phyloP scores from a whole-genome alignment of 2,329 filamentous ascomycete species.

The Exophiala alcalophila region DNA sequence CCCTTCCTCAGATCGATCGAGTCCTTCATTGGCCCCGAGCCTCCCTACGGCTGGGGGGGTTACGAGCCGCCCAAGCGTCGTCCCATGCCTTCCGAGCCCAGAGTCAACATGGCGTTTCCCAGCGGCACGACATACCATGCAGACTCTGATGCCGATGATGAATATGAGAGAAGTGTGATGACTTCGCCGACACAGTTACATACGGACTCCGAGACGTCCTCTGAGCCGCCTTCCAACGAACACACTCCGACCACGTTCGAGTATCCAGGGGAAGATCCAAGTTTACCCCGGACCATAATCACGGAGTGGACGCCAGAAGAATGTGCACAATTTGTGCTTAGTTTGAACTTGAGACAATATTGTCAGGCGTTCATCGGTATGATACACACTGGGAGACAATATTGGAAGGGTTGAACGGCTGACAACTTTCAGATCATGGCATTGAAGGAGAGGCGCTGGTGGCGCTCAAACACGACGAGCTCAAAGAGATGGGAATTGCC shows the following conservation, averaged over 20 bases:
- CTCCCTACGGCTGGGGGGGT: slow-evolving; percentile 10
- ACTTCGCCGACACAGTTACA: slow-evolving; percentile 54
- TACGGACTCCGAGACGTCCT: slow-evolving; percentile 57
- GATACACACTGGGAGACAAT: slow-evolving; percentile 37
- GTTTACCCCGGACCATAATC: slow-evolving; percentile 56
- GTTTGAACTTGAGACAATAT: slow-evolving; percentile 78
- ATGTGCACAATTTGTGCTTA: slow-evolving; percentile 81
- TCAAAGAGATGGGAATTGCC: slow-evolving; percentile 89
- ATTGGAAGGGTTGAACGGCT: slow-evolving; percentile 4
- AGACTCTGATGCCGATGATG: slow-evolving; percentile 64
- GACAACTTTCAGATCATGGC: slow-evolving; percentile 68
- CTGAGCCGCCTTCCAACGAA: slow-evolving; percentile 57
- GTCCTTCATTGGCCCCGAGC: slow-evolving; percentile 1
- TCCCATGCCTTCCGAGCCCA: slow-evolving; percentile 10
- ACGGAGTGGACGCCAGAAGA: slow-evolving; percentile 71
- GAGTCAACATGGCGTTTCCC: slow-evolving; percentile 42
- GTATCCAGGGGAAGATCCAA: slow-evolving; percentile 50
- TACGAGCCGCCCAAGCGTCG: slow-evolving; percentile 14
- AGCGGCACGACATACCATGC: slow-evolving; percentile 52
- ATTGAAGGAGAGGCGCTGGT: slow-evolving; percentile 90
- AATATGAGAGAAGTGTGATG: slow-evolving; percentile 60
- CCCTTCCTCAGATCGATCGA: not conserved
- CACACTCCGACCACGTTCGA: slow-evolving; percentile 63
- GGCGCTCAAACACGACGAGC: slow-evolving; percentile 82
- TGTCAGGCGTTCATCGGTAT: slow-evolving; percentile 76